Base-by-base conservation (phyloP, 805 yeast genomes). In the Yamadazyma tumulicola region DNA sequence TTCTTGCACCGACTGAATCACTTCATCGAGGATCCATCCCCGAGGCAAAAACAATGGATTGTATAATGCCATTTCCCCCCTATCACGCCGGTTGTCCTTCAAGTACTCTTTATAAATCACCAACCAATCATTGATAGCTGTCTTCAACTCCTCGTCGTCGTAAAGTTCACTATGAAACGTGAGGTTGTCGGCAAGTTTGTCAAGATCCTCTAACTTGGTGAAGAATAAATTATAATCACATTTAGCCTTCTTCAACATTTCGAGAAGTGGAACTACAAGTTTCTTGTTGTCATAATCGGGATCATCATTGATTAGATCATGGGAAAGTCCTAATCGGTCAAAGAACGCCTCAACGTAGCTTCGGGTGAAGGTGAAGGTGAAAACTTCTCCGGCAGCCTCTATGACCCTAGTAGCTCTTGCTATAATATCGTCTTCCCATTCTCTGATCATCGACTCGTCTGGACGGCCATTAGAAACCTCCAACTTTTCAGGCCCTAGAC, bases 1-100 rank as follows among this genome's bases (percentile, higher is more conserved):
- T 2, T 77, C 84, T 23, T 71, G 65, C 0, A 79, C 69, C 29
- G 64, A 60, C 19, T 74, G 69, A 29, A 85, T 80, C 1, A 87
- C 96, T 41, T 88, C 89, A 35, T 87, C 86, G 35, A 93, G 65
- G 34, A 89, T 80, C 88, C 95, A 86, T 43, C 79, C 84, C 40
- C 91, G 71, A 14, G 96, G 93, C 5, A 84, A 72, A 51, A 91
- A 91, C 22, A 75, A 52, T 3, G 97, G 98, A 50, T 91, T 93
- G 31, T 60, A 64, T 3, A 46, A 39, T 19, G 26, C 69, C 72
- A 2, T 60, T 51, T 0, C 63, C 38, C 19, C 52, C 51, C 6
- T 24, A 11, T 24, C 27, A 8, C 8, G 8, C n/a, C 6, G 6
- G 7, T 67, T 57, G 29, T 72, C 71, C 0, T 38, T 42, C 7